phyloP scores from a whole-genome alignment of 495 filamentous ascomycete genomes.

The Aspergillus carlsbadensis region DNA sequence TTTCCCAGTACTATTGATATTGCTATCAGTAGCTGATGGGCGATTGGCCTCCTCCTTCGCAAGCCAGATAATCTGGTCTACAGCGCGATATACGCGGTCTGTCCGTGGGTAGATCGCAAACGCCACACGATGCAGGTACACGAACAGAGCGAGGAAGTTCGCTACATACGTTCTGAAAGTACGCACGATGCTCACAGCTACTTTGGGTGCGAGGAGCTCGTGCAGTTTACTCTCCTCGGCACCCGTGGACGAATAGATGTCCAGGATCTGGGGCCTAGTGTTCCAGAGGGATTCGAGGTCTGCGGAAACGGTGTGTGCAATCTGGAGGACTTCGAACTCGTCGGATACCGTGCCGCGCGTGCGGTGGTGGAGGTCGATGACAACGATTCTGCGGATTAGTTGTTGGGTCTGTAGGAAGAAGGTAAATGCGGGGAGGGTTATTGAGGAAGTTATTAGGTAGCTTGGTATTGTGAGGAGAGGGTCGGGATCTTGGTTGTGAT shows the following conservation, averaged over 20 bases:
- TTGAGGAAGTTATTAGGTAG: constrained; percentile 35
- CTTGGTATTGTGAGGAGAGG: constrained; percentile 28
- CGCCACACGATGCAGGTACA: constrained; percentile 42
- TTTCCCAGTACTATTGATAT: not conserved
- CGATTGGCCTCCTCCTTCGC: constrained; percentile 32
- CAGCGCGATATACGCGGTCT: constrained; percentile 39
- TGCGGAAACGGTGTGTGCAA: constrained; percentile 40
- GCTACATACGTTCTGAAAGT: constrained; percentile 39
- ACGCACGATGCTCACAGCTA: constrained; percentile 32
- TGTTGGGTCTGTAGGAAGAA: constrained; percentile 40
- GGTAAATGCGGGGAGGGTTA: constrained; percentile 36
- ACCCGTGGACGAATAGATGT: constrained; percentile 29
- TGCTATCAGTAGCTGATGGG: not conserved
- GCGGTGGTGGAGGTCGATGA: constrained; percentile 42
- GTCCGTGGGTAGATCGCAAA: constrained; percentile 45
- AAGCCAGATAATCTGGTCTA: constrained; percentile 40
- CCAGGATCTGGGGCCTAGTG: constrained; percentile 33
- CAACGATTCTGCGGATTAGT: constrained; percentile 37
- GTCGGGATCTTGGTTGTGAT: constrained; percentile 13
- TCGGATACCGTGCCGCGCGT: constrained; percentile 41
- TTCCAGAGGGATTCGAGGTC: constrained; percentile 43
- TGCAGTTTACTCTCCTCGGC: constrained; percentile 18
- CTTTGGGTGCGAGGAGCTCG: constrained; percentile 24
- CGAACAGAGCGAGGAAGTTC: constrained; percentile 43
- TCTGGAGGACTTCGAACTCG: constrained; percentile 43